A percentile compares a stretch with the other conserved stretches of the same genome.
phyloP scores from a whole-genome alignment of 371 early-diverging fungal species.

The Ordospora colligata region DNA sequence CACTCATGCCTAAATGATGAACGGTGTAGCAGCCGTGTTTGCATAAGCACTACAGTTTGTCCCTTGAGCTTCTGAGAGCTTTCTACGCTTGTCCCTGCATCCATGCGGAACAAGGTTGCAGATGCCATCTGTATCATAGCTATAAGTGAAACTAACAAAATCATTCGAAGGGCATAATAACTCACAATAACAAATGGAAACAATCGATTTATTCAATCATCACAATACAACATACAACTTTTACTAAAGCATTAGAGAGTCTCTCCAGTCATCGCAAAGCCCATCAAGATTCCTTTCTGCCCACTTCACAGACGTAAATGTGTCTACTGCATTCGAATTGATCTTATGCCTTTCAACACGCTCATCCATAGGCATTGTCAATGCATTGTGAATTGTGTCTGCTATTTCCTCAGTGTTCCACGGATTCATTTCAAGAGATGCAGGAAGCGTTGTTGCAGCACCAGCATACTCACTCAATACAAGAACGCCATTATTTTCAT shows the following conservation, averaged over 20 bases:
- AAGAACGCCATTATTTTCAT: constrained; percentile 81
- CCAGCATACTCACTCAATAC: constrained; percentile 96
- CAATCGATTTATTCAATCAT: background rate
- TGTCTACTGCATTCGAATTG: constrained; percentile 78
- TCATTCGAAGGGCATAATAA: background rate
- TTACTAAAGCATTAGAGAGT: background rate
- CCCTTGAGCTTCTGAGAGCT: constrained; percentile 8
- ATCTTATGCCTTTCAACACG: constrained; percentile 74
- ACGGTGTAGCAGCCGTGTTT: constrained; percentile 4
- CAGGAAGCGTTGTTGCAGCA: constrained; percentile 88
- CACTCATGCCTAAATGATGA: background rate
- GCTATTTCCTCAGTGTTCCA: constrained; percentile 92
- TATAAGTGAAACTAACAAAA: constrained; percentile 12
- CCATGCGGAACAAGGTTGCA: constrained; percentile 11
- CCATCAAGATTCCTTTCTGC: constrained; percentile 61
- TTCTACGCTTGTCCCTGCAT: background rate
- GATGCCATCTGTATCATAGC: background rate
- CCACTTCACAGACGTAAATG: constrained; percentile 96
- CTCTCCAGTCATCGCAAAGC: constrained; percentile 15
- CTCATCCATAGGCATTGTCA: constrained; percentile 74
- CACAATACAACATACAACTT: background rate
- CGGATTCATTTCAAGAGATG: constrained; percentile 86
- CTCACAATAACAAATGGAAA: background rate
- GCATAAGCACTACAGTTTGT: constrained; percentile 37
- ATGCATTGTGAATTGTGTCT: constrained; percentile 74